A percentile compares a stretch with the other conserved stretches of the same genome.
Evolutionary conservation across 352 stramenopile species (phyloP).

Genomic region (Phytophthora colocasiae): DNA sequence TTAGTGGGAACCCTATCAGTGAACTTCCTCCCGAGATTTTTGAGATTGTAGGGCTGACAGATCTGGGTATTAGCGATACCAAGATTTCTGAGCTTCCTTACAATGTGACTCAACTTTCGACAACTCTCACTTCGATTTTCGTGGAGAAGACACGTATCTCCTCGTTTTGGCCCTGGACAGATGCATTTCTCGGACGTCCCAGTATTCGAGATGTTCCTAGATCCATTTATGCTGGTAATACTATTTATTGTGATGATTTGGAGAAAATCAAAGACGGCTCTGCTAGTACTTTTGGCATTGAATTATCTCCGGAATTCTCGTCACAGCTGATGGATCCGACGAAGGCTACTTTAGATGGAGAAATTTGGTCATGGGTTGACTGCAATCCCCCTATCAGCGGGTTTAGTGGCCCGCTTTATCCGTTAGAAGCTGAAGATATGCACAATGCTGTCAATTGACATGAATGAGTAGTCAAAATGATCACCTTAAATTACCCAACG

Average conservation of each 20-base stretch:
- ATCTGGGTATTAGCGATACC: conserved; percentile 10
- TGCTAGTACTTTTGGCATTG: neutral
- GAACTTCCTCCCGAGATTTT: conserved; percentile 26
- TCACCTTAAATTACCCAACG: no score
- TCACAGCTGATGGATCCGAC: conserved; percentile 1
- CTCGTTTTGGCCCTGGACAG: conserved; percentile 21
- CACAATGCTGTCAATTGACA: conserved; percentile 3
- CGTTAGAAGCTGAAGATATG: conserved; percentile 6
- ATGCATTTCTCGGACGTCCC: conserved; percentile 2
- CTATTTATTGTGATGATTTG: conserved; percentile 12
- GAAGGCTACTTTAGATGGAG: neutral
- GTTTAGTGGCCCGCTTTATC: conserved; percentile 11
- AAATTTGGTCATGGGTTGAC: conserved; percentile 18
- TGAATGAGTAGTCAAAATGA: no score
- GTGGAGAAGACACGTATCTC: neutral
- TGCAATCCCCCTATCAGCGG: conserved; percentile 4
- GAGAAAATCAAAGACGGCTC: conserved; percentile 12
- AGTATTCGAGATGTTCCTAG: neutral
- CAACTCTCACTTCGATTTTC: conserved; percentile 6
- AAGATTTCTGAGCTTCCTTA: conserved; percentile 8
- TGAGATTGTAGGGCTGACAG: conserved; percentile 19
- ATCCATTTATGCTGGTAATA: conserved; percentile 8
- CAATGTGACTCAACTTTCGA: conserved; percentile 12
- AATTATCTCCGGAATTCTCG: neutral
- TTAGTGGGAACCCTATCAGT: conserved; percentile 17